phyloP scores from a whole-genome alignment of 345 rosid genomes.

The Lepidium didymum region DNA sequence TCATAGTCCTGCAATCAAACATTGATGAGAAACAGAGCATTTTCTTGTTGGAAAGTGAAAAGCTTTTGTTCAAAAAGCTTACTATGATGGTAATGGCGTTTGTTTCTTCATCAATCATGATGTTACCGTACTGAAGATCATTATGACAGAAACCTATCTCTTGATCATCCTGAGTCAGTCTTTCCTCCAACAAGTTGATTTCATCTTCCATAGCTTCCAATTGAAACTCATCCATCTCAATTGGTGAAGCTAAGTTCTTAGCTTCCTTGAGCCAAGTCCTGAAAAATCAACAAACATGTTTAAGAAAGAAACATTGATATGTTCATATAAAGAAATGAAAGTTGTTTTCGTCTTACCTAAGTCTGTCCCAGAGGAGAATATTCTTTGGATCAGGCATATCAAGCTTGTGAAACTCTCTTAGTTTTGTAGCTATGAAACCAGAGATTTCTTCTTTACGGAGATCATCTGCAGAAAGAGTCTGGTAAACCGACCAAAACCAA shows the following conservation, averaged over 20 bases:
- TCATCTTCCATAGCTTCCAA: slow-evolving; percentile 56
- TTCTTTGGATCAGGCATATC: slow-evolving; percentile 65
- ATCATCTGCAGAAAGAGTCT: slow-evolving; percentile 92
- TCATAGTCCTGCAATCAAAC: slow-evolving; percentile 64
- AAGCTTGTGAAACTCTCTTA: slow-evolving; percentile 82
- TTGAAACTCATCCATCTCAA: slow-evolving; percentile 45
- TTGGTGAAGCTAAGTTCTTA: slow-evolving; percentile 39
- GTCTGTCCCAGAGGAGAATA: slow-evolving; percentile 63
- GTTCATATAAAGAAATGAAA: neutral
- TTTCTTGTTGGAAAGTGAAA: neutral
- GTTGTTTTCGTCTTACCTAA: slow-evolving; percentile 38
- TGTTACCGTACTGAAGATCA: slow-evolving; percentile 93
- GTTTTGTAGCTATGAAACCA: slow-evolving; percentile 57
- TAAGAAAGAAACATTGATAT: neutral
- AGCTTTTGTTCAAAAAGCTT: slow-evolving; percentile 15
- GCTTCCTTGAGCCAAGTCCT: slow-evolving; percentile 65
- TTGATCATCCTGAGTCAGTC: slow-evolving; percentile 36
- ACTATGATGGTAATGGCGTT: slow-evolving; percentile 71
- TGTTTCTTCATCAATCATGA: slow-evolving; percentile 92
- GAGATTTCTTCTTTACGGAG: slow-evolving; percentile 61
- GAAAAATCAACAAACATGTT: neutral
- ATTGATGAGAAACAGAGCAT: neutral
- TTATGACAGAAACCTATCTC: slow-evolving; percentile 89
- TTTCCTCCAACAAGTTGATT: slow-evolving; percentile 46
- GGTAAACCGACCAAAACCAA: slow-evolving; percentile 26